These are phyloP conservation scores for Kazachstania kunashirensis DNA, from an alignment of 805 yeast species.

Conservation along the genomic window DNA sequence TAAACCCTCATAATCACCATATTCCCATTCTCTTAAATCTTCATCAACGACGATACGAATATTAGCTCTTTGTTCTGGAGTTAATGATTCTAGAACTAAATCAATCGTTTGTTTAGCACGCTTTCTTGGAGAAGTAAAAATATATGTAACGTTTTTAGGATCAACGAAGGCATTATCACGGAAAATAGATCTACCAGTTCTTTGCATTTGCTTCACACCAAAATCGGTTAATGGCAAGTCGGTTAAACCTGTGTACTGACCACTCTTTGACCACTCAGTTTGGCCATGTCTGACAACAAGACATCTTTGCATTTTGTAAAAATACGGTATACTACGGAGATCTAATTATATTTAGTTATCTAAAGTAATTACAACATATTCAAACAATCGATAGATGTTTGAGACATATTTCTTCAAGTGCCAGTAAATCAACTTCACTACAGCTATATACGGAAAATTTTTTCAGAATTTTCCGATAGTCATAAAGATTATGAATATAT, in stretches of 20 bases:
- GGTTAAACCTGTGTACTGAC: slow-evolving; percentile 83
- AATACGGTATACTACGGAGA: no score
- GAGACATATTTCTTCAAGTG: no score
- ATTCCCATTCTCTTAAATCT: slow-evolving; percentile 88
- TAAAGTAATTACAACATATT: no score
- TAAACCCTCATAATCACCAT: slow-evolving; percentile 91
- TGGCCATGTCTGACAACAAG: slow-evolving; percentile 77
- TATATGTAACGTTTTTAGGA: slow-evolving; percentile 50
- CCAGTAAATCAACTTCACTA: no score
- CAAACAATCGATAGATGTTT: no score
- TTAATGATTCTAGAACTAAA: slow-evolving; percentile 44
- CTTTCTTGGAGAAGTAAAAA: slow-evolving; percentile 71
- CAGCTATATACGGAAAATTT: no score
- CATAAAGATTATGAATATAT: no score
- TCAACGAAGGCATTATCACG: slow-evolving; percentile 51
- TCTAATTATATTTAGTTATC: no score
- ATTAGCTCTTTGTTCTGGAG: slow-evolving; percentile 33
- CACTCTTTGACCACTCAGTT: slow-evolving; percentile 92
- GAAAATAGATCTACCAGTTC: slow-evolving; percentile 64
- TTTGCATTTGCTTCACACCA: slow-evolving; percentile 68
- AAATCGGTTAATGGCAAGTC: slow-evolving; percentile 69
- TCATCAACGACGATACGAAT: slow-evolving; percentile 46
- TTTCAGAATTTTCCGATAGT: no score
- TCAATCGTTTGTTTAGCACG: slow-evolving; percentile 72
- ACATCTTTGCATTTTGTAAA: slow-evolving; percentile 50